Evolutionary conservation across 1,139 yeast genomes (phyloP), one percentile per base, ranked within the genome.

Genomic region (Debaryomyces subglobosus): DNA sequence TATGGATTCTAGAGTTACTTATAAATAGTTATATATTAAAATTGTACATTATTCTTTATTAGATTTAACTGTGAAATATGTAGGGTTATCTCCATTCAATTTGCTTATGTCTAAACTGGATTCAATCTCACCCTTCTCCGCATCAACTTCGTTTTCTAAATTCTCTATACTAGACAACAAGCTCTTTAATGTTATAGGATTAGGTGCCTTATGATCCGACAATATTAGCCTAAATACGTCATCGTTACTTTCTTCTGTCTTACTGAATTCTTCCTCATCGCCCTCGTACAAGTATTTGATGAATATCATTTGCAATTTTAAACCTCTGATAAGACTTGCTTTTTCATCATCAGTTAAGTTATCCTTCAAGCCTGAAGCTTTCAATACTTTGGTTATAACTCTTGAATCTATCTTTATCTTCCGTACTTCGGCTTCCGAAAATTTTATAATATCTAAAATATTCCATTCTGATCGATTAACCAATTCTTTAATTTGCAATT

Each of bases 1-100:
- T 39, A 89, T 90, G 89, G 97, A 91, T 64, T 80, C 91, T 3
- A 75, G 96, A 57, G 72, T 68, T 20, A 82, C 53, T 66, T 49
- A 50, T 39, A 50, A 47, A 43, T 50, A 46, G 37, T 39, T 32
- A 39, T 44, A 39, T 30, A 47, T 33, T 15, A 10, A 21, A 12
- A 23, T 27, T 47, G 48, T 39, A 39, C 23, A 35, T 29, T 29
- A 42, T 42, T 42, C 39, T 33, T 34, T 33, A n/a, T 42, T 35
- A 5, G 39, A 24, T 27, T 21, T 18, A 18, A 60, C 43, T 12
- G 52, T 54, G 34, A 59, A 55, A 43, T 50, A 53, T 9, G 52
- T 38, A 32, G 39, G 43, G 5, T 44, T 39, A 9, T 46, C 39
- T 10, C 45, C 38, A 30, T 48, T 37, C 36, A 53, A 36, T 18